Conservation (phyloP, 2,329 filamentous ascomycete genomes). For the Aureobasidium sp. region DNA sequence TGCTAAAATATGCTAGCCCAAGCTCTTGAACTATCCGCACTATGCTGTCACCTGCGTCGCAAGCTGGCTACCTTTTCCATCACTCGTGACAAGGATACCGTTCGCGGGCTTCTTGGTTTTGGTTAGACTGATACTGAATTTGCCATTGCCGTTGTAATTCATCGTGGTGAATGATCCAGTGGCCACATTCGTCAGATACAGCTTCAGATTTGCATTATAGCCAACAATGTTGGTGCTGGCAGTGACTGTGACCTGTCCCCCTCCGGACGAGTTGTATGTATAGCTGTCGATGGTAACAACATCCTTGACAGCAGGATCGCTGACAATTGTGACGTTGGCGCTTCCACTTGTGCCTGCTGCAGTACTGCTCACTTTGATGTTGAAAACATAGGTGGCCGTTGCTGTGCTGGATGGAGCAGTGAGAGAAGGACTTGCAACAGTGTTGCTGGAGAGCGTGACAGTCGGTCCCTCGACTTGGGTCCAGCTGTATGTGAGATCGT, state of each 20-base stretch:
- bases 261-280: slow-evolving; percentile 24
- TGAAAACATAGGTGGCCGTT: slow-evolving; percentile 22
- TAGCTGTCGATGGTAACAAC: slow-evolving; percentile 26
- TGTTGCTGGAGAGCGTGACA: slow-evolving; percentile 20
- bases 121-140: slow-evolving; percentile 22
- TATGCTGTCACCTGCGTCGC: background rate
- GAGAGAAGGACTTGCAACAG: slow-evolving; percentile 12
- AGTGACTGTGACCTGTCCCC: slow-evolving; percentile 25
- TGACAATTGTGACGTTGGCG: slow-evolving; percentile 24
- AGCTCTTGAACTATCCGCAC: no score
- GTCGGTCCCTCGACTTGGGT: slow-evolving; percentile 21
- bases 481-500: slow-evolving; percentile 26
- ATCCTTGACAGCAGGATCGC: slow-evolving; percentile 21
- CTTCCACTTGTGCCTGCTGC: slow-evolving; percentile 20
- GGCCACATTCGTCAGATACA: slow-evolving; percentile 22
- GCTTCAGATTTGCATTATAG: slow-evolving; percentile 22
- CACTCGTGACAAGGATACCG: slow-evolving; percentile 18
- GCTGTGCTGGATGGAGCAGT: slow-evolving; percentile 18
- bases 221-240: slow-evolving; percentile 29
- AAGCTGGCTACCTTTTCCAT: background rate
- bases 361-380: slow-evolving; percentile 22
- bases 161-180: slow-evolving; percentile 20
- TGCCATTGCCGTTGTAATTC: slow-evolving; percentile 19
- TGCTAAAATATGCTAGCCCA: background rate
- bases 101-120: slow-evolving; percentile 22